Evolutionary conservation across 2,329 filamentous ascomycete species (phyloP).

Genomic region (Atkinsonella hypoxylon): DNA sequence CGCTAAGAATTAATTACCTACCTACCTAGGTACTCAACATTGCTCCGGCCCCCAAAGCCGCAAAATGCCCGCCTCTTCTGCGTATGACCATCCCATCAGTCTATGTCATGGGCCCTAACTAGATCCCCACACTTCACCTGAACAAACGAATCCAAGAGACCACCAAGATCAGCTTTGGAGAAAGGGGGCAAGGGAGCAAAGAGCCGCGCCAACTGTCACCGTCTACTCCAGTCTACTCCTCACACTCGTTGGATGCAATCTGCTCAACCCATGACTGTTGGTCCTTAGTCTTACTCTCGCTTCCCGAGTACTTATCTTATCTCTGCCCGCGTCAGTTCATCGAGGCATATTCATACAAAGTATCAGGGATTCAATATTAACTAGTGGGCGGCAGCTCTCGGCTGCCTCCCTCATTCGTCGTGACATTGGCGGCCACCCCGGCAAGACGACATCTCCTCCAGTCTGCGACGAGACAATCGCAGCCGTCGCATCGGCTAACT

Average conservation of each 20-base stretch:
- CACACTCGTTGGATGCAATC: background rate
- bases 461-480: slow-evolving; percentile 1
- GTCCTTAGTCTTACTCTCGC: background rate
- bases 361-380: background rate
- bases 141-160: background rate
- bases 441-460: background rate
- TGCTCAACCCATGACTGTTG: background rate
- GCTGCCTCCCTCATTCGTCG: background rate
- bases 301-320: background rate
- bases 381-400: background rate
- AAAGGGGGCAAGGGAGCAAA: background rate
- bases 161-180: slow-evolving; percentile 1
- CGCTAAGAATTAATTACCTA: background rate
- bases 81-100: background rate
- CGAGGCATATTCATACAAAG: background rate
- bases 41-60: background rate
- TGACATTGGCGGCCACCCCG: background rate
- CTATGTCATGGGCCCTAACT: background rate
- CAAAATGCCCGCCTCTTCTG: background rate
- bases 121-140: background rate
- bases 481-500: background rate
- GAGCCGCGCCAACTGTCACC: background rate
- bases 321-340: background rate
- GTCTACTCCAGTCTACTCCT: background rate
- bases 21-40: too few species aligned